Evolutionary conservation across 164 flowering plant species (phyloP), one percentile per base, ranked within the genome.

Genomic region (Liquidambar formosana): DNA sequence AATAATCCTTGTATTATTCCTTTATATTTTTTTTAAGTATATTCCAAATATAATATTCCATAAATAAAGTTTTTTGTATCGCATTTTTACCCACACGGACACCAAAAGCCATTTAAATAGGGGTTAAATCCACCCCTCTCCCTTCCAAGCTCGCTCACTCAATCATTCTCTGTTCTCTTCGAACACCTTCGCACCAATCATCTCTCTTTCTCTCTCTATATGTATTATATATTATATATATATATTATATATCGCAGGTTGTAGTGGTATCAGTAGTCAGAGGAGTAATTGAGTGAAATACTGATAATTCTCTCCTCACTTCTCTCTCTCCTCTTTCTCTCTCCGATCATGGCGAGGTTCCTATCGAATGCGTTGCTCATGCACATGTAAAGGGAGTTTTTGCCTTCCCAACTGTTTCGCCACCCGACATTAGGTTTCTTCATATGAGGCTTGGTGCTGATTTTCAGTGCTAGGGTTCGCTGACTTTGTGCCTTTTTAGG

Each of bases 131-230:
- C 19, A 14, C 54, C 57, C 8, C 38, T 27, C 43, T 54, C 23
- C 45, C 45, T 46, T 64, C 51, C 66, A 61, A 66, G 49, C 66
- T 60, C 57, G 64, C 59, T 63, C 70, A 61, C 72, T 64, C 72
- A 75, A 70, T 77, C 76, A 70, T 68, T 70, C 77, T 75, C 72
- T 48, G 63, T 61, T 60, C 46, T 65, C 41, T 66, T 77, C 67
- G 63, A 22, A 56, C 67, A 33, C 43, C 64, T 62, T 63, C 62
- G 68, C 51, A 69, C 82, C 82, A 70, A 72, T 61, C 72, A 22
- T 43, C 62, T 18, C 22, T 57, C 54, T 11, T 16, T 46, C 44
- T 64, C 69, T 71, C 53, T 64, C 33, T 71, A 33, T 33, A 33
- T 33, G 2, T 33, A 2, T 6, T 33, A 2, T 33, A 2, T 33